phyloP scores from a whole-genome alignment of 192 early-diverging fungal species.

The Backusella macrospora region DNA sequence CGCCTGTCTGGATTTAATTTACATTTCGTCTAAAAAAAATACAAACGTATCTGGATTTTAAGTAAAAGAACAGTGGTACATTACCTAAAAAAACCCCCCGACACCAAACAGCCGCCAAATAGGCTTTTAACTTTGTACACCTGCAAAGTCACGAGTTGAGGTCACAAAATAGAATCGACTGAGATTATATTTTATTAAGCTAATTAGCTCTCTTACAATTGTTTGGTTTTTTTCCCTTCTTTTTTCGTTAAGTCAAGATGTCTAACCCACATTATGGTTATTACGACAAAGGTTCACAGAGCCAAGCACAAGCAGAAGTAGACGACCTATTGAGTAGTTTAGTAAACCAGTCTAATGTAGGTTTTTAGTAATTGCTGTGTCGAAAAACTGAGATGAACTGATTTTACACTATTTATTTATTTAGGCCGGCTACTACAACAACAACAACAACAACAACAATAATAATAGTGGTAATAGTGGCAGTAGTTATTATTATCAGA shows the following conservation, averaged over 20 bases:
- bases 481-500: slow-evolving; percentile 4
- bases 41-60: too few species aligned
- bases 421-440: slow-evolving; percentile 2
- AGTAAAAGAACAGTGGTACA: too few species aligned
- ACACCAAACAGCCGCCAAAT: neutral
- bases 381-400: neutral
- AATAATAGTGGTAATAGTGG: too few species aligned
- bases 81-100: too few species aligned
- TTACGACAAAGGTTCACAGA: neutral
- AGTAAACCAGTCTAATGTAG: slow-evolving; percentile 4
- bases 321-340: neutral
- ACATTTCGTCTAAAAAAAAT: too few species aligned
- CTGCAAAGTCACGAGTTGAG: slow-evolving; percentile 1
- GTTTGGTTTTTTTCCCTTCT: neutral
- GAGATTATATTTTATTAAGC: neutral
- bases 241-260: neutral
- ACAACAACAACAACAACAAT: neutral
- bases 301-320: slow-evolving; percentile 8
- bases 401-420: neutral
- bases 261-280: slow-evolving; percentile 8
- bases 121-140: neutral
- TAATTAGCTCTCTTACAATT: neutral
- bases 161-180: slow-evolving; percentile 4
- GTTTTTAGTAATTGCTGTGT: neutral
- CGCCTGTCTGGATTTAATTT: too few species aligned